Base-by-base conservation (phyloP, 768 basidiomycete species). In the Leucosporidium yakuticum region DNA sequence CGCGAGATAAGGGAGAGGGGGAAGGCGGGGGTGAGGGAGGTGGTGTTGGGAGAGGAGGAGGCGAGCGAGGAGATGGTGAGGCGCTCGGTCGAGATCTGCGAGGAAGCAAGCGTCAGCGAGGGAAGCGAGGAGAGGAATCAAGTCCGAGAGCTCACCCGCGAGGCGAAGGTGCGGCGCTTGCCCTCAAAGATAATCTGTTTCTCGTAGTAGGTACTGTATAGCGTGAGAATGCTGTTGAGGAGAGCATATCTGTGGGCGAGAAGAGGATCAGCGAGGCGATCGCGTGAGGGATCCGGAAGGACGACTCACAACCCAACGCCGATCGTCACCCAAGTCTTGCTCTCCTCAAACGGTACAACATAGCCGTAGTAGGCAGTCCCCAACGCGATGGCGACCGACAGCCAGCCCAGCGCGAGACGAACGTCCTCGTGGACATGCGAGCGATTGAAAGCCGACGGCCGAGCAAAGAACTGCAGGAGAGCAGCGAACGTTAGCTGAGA, bases 341-440 rank as follows among this genome's bases (percentile, higher is more conserved):
- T 86, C 77, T 87, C 84, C 78, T 95, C 90, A 77, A 95, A 98
- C 51, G 62, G 63, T 55, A 87, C 81, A 75, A 88, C 87, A 79
- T 87, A 91, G 44, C 91, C 90, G 75, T 95, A 95, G 53, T 90
- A 81, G 44, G 87, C 88, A 34, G 90, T 91, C 19, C 84, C 88
- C 54, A 83, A 84, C 27, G 93, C 91, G 21, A 94, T 83, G 67
- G 92, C 83, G 57, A 92, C 88, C 69, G 88, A 85, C 21, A 87
- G 80, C 89, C 91, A 97, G 34, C 95, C 95, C 19, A 97, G 83
- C 0, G 81, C 86, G 53, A 98, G 84, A 59, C 90, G 86, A 17
- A 96, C 86, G 76, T 96, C 93, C 2, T 90, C 91, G 74, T 97
- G 92, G 53, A 85, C 81, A 78, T 94, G 84, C 48, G 86, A 91